phyloP scores from a whole-genome alignment of 352 stramenopile genomes.

The Halophytophthora polymorphica region DNA sequence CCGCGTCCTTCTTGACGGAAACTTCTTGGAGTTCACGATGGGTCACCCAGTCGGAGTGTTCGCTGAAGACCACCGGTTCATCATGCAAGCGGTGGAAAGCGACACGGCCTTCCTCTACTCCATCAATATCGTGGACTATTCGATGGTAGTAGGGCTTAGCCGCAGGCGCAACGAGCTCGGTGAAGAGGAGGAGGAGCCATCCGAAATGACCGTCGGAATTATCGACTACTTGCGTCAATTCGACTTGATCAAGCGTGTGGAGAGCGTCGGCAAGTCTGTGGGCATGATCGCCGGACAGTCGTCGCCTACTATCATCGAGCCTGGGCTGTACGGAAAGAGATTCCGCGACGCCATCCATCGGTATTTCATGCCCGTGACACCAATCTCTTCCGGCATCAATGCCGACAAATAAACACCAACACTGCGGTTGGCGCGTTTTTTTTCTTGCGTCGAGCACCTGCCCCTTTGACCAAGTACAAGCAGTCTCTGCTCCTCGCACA shows the following conservation, averaged over 20 bases:
- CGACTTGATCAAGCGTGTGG: conserved; percentile 98
- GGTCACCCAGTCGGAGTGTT: conserved; percentile 76
- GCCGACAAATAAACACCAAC: conserved; percentile 26
- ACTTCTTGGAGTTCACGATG: conserved; percentile 80
- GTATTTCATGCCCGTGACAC: conserved; percentile 97
- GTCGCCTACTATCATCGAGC: conserved; percentile 98
- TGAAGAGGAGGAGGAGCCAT: conserved; percentile 26
- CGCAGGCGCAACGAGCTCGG: conserved; percentile 28
- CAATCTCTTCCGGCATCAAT: conserved; percentile 53
- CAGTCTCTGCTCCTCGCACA: neutral
- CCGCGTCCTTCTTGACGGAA: conserved; percentile 80
- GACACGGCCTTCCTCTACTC: conserved; percentile 97
- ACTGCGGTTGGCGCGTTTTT: neutral
- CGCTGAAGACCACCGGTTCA: conserved; percentile 61
- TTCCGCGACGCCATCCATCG: conserved; percentile 94
- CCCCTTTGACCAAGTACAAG: neutral
- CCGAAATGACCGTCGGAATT: conserved; percentile 95
- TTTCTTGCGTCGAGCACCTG: neutral
- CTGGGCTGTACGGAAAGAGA: conserved; percentile 93
- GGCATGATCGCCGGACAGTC: conserved; percentile 98
- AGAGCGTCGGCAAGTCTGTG: conserved; percentile 97
- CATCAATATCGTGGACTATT: conserved; percentile 99
- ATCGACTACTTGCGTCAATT: conserved; percentile 99
- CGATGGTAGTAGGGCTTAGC: conserved; percentile 94
- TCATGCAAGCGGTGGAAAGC: conserved; percentile 92